These are phyloP conservation scores for Nemania abortiva DNA, from an alignment of 2,329 filamentous ascomycete species.

Conservation along the genomic window DNA sequence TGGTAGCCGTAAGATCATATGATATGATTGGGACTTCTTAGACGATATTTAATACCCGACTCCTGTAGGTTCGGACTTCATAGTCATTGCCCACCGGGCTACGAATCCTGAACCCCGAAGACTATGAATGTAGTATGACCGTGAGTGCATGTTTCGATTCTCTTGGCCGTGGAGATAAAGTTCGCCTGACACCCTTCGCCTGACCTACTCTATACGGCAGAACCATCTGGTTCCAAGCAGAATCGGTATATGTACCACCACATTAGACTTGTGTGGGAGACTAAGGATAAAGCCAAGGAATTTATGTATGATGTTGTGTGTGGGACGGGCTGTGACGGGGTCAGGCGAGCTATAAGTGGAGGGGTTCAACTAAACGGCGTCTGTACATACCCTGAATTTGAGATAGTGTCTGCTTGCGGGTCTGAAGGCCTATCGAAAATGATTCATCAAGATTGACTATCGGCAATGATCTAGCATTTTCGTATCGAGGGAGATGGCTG, in stretches of 20 bases:
- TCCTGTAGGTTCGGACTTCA: conserved; percentile 5
- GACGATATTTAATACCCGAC: conserved; percentile 20
- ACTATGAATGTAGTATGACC: background rate
- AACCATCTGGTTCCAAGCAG: background rate
- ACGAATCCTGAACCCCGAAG: background rate
- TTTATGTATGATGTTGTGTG: conserved; percentile 14
- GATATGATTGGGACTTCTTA: background rate
- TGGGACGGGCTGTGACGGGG: conserved; percentile 24
- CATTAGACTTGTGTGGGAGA: background rate
- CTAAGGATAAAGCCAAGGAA: conserved; percentile 3
- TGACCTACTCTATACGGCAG: background rate
- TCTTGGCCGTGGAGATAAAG: conserved; percentile 12
- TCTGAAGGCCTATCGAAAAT: background rate
- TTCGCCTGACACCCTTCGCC: conserved; percentile 17
- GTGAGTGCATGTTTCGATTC: background rate
- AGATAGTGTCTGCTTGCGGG: background rate
- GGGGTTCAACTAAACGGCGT: background rate
- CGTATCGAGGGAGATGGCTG: background rate
- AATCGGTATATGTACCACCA: background rate
- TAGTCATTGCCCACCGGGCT: background rate
- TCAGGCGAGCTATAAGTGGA: conserved; percentile 22
- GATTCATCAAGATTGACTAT: background rate
- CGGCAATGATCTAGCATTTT: background rate
- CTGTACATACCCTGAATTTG: background rate
- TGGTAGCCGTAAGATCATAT: background rate